phyloP scores from a whole-genome alignment of 2,329 filamentous ascomycete species.

The Talaromyces sp. region DNA sequence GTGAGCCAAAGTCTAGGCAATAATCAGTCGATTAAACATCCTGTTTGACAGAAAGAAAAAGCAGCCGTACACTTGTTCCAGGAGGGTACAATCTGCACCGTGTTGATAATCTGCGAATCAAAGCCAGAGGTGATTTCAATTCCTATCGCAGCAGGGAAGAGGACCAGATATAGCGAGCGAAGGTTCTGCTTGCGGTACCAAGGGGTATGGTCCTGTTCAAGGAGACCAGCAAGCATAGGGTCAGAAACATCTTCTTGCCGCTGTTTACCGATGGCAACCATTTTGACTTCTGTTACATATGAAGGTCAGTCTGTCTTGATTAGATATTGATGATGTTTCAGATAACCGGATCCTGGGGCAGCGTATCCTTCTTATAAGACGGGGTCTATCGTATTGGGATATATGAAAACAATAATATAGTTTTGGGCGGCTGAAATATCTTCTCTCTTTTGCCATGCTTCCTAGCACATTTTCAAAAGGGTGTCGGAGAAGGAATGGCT shows the following conservation, averaged over 20 bases:
- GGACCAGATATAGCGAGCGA: slow-evolving; percentile 53
- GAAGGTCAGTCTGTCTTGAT: background rate
- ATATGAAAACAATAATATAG: background rate
- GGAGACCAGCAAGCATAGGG: background rate
- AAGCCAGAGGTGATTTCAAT: slow-evolving; percentile 62
- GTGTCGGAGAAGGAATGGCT: background rate
- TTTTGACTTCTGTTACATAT: background rate
- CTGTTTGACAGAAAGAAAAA: background rate
- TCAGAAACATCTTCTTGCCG: slow-evolving; percentile 4
- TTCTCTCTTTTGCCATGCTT: background rate
- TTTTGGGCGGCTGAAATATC: background rate
- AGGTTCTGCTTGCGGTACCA: slow-evolving; percentile 62
- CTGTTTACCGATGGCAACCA: slow-evolving; percentile 1
- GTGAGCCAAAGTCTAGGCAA: slow-evolving; percentile 23
- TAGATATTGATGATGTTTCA: background rate
- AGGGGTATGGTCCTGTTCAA: slow-evolving; percentile 36
- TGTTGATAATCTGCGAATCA: slow-evolving; percentile 52
- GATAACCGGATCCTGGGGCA: background rate
- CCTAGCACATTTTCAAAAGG: background rate
- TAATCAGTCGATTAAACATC: background rate
- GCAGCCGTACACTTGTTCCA: slow-evolving; percentile 38
- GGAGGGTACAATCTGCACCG: slow-evolving; percentile 38
- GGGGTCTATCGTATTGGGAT: background rate
- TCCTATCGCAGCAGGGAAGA: slow-evolving; percentile 60
- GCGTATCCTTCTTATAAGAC: background rate